These are phyloP conservation scores for Tagetes patula DNA, from an alignment of 129 eudicot genomes.

Conservation along the genomic window DNA sequence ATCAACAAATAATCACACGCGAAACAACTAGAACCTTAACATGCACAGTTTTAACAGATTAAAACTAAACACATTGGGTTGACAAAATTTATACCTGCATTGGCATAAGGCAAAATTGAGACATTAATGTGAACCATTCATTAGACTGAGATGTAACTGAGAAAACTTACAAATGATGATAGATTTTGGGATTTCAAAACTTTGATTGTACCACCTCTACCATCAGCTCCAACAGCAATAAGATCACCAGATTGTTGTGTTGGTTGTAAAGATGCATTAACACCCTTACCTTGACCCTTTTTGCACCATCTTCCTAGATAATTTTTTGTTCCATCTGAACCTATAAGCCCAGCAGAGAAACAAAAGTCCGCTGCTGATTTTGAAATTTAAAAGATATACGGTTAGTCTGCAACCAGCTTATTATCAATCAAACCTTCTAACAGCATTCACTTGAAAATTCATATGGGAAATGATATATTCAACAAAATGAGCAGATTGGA, in stretches of 20 bases:
- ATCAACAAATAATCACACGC: neutral
- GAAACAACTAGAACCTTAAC: neutral
- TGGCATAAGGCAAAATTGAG: neutral
- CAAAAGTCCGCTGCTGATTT: constrained; percentile 46
- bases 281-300: constrained; percentile 42
- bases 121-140: neutral
- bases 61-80: neutral
- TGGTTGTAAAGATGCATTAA: constrained; percentile 14
- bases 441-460: neutral
- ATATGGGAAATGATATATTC: neutral
- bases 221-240: constrained; percentile 90
- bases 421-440: neutral
- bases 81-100: neutral
- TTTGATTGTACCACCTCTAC: constrained; percentile 79
- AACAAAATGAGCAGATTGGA: neutral
- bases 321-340: constrained; percentile 81
- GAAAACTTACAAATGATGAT: constrained; percentile 53
- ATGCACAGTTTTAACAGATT: neutral
- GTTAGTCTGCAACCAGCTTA: constrained; percentile 4
- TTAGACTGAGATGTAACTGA: neutral
- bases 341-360: constrained; percentile 70
- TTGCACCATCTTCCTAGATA: constrained; percentile 92
- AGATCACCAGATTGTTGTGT: constrained; percentile 50
- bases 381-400: neutral
- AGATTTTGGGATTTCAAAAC: constrained; percentile 55